Evolutionary conservation across 495 filamentous ascomycete species (phyloP), one percentile per base, ranked within the genome.

Genomic region (Aspergillus indologenus): DNA sequence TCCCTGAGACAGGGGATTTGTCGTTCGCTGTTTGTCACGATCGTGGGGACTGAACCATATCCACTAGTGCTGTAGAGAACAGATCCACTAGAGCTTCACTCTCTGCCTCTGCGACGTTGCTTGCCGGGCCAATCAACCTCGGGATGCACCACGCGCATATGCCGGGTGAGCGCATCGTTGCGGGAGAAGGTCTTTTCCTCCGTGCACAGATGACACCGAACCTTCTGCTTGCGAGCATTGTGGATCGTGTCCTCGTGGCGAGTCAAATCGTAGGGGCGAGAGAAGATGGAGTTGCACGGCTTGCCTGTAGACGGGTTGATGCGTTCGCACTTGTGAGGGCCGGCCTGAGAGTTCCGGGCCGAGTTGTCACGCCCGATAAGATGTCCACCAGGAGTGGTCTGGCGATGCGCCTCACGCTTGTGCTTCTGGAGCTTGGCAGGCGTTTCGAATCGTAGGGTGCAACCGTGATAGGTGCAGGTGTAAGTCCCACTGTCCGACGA

Each of bases 171-270:
- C 2, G 86, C 94, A 78, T 97, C 94, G 61, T 91, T 92, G 62
- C 94, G 84, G 58, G 89, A 93, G 68, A 98, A 97, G 0, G 90
- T 93, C 81, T 98, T 97, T 67, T 97, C 92, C 61, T 98, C 94
- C n/a, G 90, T 92, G 74, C 93, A 98, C 49, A 95, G 75, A 54
- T 92, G 86, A 71, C 93, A 98, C 21, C 91, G 86, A n/a, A 96
- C 92, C 75, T 98, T 98, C 67, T 90, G 86, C 83, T 96, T 96
- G 64, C 87, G 83, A 5, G 87, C 88, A 64, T 96, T 96, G 79
- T 98, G 94, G 64, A 98, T 97, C 12, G 94, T 98, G 64, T 96
- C 93, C 72, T 98, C 94, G 70, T 98, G 94, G 11, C 94, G 83
- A 11, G 94, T 98, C 31, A 98, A 83, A 75, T 98, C 94, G 82